Evolutionary conservation across 1,139 yeast genomes (phyloP).

Genomic region (Eremothecium sinecaudum): DNA sequence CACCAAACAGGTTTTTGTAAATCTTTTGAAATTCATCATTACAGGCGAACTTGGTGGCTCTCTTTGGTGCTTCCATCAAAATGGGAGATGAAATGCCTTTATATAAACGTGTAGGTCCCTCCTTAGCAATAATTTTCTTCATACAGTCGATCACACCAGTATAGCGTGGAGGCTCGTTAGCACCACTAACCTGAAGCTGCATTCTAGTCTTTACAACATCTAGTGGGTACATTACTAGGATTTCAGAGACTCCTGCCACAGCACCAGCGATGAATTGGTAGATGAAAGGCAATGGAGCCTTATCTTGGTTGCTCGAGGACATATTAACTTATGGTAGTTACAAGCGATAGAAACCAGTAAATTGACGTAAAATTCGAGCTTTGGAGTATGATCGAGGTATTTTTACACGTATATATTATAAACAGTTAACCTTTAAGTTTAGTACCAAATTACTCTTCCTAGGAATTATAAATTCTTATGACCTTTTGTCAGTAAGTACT

Average conservation of each 20-base stretch:
- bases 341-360: no score
- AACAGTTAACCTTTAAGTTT: no score
- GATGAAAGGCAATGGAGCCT: slow-evolving; percentile 60
- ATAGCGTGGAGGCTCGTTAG: slow-evolving; percentile 41
- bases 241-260: slow-evolving; percentile 95
- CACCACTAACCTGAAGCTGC: slow-evolving; percentile 63
- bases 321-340: slow-evolving; percentile 3
- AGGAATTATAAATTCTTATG: no score
- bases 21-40: slow-evolving; percentile 94
- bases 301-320: slow-evolving; percentile 12
- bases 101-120: slow-evolving; percentile 76
- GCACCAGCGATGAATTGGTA: slow-evolving; percentile 95
- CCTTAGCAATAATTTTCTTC: slow-evolving; percentile 70
- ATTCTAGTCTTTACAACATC: slow-evolving; percentile 97
- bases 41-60: slow-evolving; percentile 97
- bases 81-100: slow-evolving; percentile 94
- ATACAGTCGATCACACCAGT: slow-evolving; percentile 79
- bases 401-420: no score
- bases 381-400: no score
- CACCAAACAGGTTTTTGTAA: slow-evolving; percentile 65
- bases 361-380: no score
- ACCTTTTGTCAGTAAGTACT: no score
- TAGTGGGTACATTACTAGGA: slow-evolving; percentile 93
- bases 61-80: slow-evolving; percentile 98
- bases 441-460: no score